Evolutionary conservation across 352 stramenopile genomes (phyloP).

Genomic region (Aphanomyces astaci): DNA sequence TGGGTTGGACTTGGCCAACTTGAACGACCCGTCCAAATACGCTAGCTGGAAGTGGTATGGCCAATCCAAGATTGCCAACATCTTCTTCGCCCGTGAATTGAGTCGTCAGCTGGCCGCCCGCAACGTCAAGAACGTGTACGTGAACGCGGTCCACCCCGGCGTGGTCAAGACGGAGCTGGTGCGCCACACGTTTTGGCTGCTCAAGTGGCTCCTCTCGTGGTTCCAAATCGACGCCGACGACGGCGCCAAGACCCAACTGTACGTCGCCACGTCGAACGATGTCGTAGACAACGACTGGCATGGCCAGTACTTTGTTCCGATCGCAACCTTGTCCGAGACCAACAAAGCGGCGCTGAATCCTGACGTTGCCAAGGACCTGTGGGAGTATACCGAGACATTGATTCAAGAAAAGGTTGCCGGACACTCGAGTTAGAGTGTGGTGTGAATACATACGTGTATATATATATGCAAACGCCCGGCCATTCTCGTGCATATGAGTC

Average conservation of each 20-base stretch:
- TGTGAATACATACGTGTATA: too few species aligned
- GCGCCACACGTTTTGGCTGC: background rate
- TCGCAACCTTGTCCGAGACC: background rate
- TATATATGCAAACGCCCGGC: too few species aligned
- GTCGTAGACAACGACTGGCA: background rate
- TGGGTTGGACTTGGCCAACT: background rate
- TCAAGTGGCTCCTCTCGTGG: background rate
- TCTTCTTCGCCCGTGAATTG: slow-evolving; percentile 28
- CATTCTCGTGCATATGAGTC: too few species aligned
- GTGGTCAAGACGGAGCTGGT: background rate
- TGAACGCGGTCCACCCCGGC: background rate
- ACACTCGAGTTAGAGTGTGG: too few species aligned
- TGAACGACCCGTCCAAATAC: background rate
- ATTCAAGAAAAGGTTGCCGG: too few species aligned
- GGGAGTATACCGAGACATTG: slow-evolving; percentile 11
- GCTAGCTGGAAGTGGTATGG: background rate
- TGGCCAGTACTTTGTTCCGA: slow-evolving; percentile 10
- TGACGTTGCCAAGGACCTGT: background rate
- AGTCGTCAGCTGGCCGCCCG: background rate
- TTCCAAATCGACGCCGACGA: slow-evolving; percentile 1
- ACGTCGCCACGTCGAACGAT: background rate
- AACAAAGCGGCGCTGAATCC: background rate
- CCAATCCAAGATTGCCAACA: slow-evolving; percentile 26
- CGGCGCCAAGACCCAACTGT: slow-evolving; percentile 18
- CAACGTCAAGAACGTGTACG: background rate